phyloP scores from a whole-genome alignment of 2,329 filamentous ascomycete species.

The Lachnellula occidentalis region DNA sequence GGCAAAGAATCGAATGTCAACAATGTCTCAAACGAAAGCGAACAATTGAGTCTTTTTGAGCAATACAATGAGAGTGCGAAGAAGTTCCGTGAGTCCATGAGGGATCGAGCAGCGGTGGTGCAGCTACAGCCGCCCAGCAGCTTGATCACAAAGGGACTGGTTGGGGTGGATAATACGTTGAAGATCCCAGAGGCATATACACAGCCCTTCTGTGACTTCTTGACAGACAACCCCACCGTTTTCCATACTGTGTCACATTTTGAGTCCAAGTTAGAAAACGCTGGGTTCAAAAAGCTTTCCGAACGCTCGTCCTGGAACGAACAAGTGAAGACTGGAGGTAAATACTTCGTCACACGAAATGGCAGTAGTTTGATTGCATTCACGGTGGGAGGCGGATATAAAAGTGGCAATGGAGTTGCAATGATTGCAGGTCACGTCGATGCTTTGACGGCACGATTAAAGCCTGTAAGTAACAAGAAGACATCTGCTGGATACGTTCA shows the following conservation, averaged over 20 bases:
- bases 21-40: too few relatives aligned
- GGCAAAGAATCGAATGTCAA: too few relatives aligned
- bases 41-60: background rate
- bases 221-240: slow-evolving; percentile 85
- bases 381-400: slow-evolving; percentile 71
- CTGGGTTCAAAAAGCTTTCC: slow-evolving; percentile 73
- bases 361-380: slow-evolving; percentile 83
- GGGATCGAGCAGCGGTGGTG: background rate
- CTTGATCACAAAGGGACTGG: slow-evolving; percentile 12
- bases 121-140: background rate
- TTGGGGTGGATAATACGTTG: slow-evolving; percentile 10
- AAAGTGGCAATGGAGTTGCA: slow-evolving; percentile 77
- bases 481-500: slow-evolving; percentile 81
- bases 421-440: slow-evolving; percentile 93
- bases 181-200: slow-evolving; percentile 60
- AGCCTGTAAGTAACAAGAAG: slow-evolving; percentile 83
- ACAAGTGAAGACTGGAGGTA: slow-evolving; percentile 71
- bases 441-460: slow-evolving; percentile 82
- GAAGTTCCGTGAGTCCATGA: background rate
- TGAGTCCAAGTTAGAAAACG: slow-evolving; percentile 61
- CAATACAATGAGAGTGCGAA: background rate
- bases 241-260: slow-evolving; percentile 86
- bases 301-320: slow-evolving; percentile 72
- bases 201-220: slow-evolving; percentile 79
- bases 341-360: slow-evolving; percentile 85